A percentile compares a stretch with the other conserved stretches of the same genome.
These are phyloP conservation scores for Priceomyces castillae DNA, from an alignment of 805 yeast genomes.

Conservation along the genomic window DNA sequence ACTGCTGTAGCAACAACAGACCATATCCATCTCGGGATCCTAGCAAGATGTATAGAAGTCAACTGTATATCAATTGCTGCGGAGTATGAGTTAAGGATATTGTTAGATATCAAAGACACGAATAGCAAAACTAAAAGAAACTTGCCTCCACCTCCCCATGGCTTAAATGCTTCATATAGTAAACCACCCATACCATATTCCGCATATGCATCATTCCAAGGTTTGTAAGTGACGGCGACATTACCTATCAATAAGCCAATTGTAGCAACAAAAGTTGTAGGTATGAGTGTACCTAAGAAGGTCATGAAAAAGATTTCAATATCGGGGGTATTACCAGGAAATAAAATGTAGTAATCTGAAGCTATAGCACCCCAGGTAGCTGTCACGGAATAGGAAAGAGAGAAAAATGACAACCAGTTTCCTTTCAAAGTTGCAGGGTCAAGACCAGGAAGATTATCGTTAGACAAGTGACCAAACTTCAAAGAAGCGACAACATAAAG, in stretches of 20 bases:
- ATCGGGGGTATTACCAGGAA: conserved; percentile 69
- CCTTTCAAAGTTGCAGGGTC: conserved; percentile 51
- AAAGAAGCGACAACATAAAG: conserved; percentile 61
- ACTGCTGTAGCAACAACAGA: conserved; percentile 60
- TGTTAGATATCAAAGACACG: conserved; percentile 76
- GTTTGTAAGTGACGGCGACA: conserved; percentile 54
- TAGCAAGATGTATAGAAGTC: conserved; percentile 50
- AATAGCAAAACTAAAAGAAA: conserved; percentile 67
- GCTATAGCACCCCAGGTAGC: conserved; percentile 90
- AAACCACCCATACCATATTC: conserved; percentile 74
- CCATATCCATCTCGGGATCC: conserved; percentile 77
- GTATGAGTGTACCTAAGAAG: conserved; percentile 61
- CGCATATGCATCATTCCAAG: conserved; percentile 58
- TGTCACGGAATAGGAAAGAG: conserved; percentile 73
- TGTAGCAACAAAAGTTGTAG: conserved; percentile 74
- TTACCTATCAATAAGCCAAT: conserved; percentile 71
- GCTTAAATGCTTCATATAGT: conserved; percentile 56
- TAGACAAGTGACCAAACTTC: conserved; percentile 36
- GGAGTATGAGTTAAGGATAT: conserved; percentile 76
- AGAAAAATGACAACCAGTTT: conserved; percentile 69
- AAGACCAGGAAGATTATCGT: conserved; percentile 28
- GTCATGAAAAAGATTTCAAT: conserved; percentile 56
- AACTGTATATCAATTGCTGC: conserved; percentile 79
- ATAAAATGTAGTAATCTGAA: conserved; percentile 76
- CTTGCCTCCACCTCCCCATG: conserved; percentile 81